Percentiles rank a stretch among this genome's conserved stretches.
These are phyloP conservation scores for Orychophragmus violaceus DNA, from an alignment of 345 rosid species.

Conservation along the genomic window DNA sequence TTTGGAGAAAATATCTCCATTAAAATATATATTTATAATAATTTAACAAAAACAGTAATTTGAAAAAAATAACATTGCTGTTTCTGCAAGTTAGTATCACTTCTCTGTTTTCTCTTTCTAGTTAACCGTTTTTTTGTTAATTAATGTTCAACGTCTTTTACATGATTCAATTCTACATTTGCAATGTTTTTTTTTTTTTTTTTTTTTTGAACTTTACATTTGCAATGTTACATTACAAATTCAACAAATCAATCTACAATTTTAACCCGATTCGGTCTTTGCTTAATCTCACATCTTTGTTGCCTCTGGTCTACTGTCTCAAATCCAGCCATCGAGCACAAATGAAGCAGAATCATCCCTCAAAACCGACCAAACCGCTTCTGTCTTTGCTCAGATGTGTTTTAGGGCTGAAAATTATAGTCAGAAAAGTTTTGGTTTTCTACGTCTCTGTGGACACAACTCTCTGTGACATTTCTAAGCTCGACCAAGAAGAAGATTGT, in stretches of 20 bases:
- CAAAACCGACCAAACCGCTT: background rate
- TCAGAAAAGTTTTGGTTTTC: background rate
- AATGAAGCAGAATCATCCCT: background rate
- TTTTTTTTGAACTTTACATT: too few relatives aligned
- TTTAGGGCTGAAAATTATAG: background rate
- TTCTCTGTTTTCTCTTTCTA: background rate
- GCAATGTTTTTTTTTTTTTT: too few relatives aligned
- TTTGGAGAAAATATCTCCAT: too few relatives aligned
- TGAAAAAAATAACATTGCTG: too few relatives aligned
- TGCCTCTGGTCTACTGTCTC: background rate
- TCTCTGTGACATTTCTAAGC: conserved; percentile 44
- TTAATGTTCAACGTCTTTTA: background rate
- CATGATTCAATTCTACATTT: conserved; percentile 15
- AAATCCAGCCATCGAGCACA: background rate
- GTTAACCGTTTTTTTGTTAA: conserved; percentile 1
- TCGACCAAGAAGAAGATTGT: conserved; percentile 40
- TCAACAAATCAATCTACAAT: conserved; percentile 11
- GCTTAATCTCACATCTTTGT: background rate
- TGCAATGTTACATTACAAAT: background rate
- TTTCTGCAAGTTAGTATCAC: too few relatives aligned
- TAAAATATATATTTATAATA: too few relatives aligned
- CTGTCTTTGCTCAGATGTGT: background rate
- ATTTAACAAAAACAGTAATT: too few relatives aligned
- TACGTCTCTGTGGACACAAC: conserved; percentile 29
- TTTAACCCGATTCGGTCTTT: background rate